phyloP scores from a whole-genome alignment of 176 grass and related monocot species.

The Coix lacrymajobi region DNA sequence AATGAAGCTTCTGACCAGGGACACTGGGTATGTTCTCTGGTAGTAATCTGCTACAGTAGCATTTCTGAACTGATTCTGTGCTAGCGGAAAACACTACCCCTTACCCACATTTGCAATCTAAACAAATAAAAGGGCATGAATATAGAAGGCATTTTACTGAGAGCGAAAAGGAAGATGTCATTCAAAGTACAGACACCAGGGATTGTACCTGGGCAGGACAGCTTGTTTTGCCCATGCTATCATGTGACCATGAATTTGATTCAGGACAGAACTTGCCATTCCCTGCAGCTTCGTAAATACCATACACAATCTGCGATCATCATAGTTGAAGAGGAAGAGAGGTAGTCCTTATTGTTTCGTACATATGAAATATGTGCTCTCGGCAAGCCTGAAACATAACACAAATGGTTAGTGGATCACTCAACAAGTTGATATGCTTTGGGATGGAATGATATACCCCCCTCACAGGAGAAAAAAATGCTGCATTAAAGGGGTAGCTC shows the following conservation, averaged over 20 bases:
- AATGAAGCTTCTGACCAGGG: slow-evolving; percentile 40
- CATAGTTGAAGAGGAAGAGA: slow-evolving; percentile 85
- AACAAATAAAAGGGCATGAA: slow-evolving; percentile 12
- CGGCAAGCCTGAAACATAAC: slow-evolving; percentile 52
- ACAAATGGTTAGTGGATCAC: neutral
- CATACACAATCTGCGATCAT: slow-evolving; percentile 63
- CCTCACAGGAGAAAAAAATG: neutral
- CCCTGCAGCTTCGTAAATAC: slow-evolving; percentile 74
- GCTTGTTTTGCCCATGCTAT: slow-evolving; percentile 53
- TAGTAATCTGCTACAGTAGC: slow-evolving; percentile 76
- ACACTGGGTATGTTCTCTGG: neutral
- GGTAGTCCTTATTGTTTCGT: slow-evolving; percentile 64
- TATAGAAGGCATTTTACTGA: slow-evolving; percentile 14
- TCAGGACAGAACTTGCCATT: slow-evolving; percentile 59
- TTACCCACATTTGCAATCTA: slow-evolving; percentile 63
- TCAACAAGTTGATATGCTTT: neutral
- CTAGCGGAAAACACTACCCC: slow-evolving; percentile 49
- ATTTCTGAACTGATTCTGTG: slow-evolving; percentile 57
- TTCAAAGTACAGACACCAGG: neutral
- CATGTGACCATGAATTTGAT: slow-evolving; percentile 69
- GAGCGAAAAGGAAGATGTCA: slow-evolving; percentile 5
- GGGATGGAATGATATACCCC: neutral
- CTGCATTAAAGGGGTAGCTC: neutral
- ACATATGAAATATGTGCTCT: slow-evolving; percentile 63
- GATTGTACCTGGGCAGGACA: slow-evolving; percentile 70